Evolutionary conservation across 352 stramenopile genomes (phyloP).

Genomic region (Phytophthora nicotianae): DNA sequence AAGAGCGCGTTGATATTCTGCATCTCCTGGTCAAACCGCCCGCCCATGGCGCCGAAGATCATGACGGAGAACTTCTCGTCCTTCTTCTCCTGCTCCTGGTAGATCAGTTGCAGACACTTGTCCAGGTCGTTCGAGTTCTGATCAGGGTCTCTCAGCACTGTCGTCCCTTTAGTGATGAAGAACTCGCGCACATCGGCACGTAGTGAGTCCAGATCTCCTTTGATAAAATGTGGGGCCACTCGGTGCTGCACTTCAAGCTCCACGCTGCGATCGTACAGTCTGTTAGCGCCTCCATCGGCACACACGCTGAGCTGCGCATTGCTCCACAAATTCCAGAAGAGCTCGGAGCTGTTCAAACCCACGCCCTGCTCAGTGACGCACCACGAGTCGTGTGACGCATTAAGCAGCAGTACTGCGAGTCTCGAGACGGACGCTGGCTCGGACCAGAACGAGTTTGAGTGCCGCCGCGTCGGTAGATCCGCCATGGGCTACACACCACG

Average conservation of each 20-base stretch:
- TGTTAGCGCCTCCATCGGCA: conserved; percentile 96
- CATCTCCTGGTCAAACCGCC: conserved; percentile 98
- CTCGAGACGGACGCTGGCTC: conserved; percentile 41
- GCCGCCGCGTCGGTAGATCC: conserved; percentile 29
- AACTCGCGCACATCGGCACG: conserved; percentile 83
- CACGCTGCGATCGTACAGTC: conserved; percentile 84
- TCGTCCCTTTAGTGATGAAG: conserved; percentile 73
- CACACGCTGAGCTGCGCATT: conserved; percentile 82
- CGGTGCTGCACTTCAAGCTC: conserved; percentile 42
- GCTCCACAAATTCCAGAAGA: conserved; percentile 80
- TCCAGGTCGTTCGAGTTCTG: conserved; percentile 97
- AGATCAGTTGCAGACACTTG: conserved; percentile 83
- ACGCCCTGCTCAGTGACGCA: conserved; percentile 31
- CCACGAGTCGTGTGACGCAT: conserved; percentile 55
- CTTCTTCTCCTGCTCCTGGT: conserved; percentile 45
- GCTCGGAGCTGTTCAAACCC: conserved; percentile 30
- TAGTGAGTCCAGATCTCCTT: conserved; percentile 96
- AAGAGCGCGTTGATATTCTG: conserved; percentile 94
- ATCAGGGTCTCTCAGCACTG: conserved; percentile 78
- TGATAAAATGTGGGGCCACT: conserved; percentile 90
- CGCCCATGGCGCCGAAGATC: conserved; percentile 95
- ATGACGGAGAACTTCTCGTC: conserved; percentile 68
- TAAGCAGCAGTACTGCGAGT: conserved; percentile 70
- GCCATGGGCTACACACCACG: too few relatives aligned
- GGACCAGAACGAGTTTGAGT: conserved; percentile 69